Evolutionary conservation across 345 rosid species (phyloP).

Genomic region (Sisymbrium altissimum): DNA sequence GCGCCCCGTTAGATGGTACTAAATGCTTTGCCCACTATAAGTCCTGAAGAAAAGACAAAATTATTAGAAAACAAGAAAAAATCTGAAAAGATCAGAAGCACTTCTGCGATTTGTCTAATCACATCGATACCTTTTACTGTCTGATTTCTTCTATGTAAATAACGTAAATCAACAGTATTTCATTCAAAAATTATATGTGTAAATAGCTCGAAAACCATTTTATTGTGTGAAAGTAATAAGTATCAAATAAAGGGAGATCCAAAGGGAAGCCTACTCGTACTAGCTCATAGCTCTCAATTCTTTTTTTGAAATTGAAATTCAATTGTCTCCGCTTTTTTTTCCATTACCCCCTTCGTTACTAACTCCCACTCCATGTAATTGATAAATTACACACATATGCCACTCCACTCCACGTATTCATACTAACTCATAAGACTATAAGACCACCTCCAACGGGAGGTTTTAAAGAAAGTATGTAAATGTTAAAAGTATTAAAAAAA

Average conservation of each 20-base stretch:
- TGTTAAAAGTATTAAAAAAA: too few relatives aligned
- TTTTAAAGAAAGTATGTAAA: too few relatives aligned
- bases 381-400: background rate
- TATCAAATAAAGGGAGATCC: background rate
- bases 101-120: conserved; percentile 23
- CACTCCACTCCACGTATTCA: background rate
- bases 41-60: conserved; percentile 16
- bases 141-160: background rate
- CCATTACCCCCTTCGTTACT: background rate
- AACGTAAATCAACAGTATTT: background rate
- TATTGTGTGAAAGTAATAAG: background rate
- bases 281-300: conserved; percentile 20
- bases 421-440: background rate
- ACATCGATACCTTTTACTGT: conserved; percentile 4
- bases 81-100: conserved; percentile 25
- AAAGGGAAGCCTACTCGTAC: background rate
- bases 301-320: background rate
- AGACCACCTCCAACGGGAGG: too few relatives aligned
- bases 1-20: background rate
- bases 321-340: background rate
- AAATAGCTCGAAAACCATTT: too few relatives aligned
- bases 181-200: too few relatives aligned
- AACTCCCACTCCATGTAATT: background rate
- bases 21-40: conserved; percentile 12
- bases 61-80: background rate